Percentiles rank a stretch among this genome's conserved stretches.
Conservation (phyloP, 768 basidiomycete species). For the Lentinus tigrinus region DNA sequence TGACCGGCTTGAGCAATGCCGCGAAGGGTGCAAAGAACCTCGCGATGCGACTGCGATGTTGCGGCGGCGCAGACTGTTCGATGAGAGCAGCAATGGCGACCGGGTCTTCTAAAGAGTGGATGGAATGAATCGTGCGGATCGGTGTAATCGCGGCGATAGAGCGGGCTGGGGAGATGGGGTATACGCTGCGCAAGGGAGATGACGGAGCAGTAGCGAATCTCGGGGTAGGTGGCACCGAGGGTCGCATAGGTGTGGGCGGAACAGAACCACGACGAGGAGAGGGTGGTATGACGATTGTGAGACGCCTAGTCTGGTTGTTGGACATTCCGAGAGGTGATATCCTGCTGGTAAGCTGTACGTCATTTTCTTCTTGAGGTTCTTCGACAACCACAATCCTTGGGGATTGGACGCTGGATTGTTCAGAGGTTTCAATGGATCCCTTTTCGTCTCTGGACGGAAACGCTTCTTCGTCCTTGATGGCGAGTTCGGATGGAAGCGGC, state of each 20-base stretch:
- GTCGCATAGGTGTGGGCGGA: conserved; percentile 1
- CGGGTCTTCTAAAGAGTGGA: background rate
- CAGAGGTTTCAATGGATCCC: conserved; percentile 1
- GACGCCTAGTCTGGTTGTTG: background rate
- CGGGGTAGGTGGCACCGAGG: background rate
- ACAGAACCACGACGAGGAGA: conserved; percentile 5
- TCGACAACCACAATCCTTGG: background rate
- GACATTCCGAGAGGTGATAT: conserved; percentile 23
- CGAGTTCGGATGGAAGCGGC: background rate
- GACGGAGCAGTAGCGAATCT: conserved; percentile 2
- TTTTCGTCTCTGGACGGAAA: background rate
- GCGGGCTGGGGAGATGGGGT: background rate
- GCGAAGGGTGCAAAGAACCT: conserved; percentile 20
- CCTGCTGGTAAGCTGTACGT: conserved; percentile 27
- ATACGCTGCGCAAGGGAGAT: background rate
- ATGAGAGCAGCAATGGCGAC: background rate
- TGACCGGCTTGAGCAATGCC: conserved; percentile 36
- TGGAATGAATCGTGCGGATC: conserved; percentile 3
- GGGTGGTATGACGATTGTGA: background rate
- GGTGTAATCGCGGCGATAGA: conserved; percentile 1
- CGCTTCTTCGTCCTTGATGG: conserved; percentile 7
- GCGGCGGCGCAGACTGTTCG: background rate
- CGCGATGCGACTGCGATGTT: background rate
- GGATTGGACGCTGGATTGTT: background rate
- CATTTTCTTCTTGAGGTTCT: conserved; percentile 19